A percentile compares a stretch with the other conserved stretches of the same genome.
Conservation (phyloP, 2,329 filamentous ascomycete genomes). For the Leptographium galeiforme region DNA sequence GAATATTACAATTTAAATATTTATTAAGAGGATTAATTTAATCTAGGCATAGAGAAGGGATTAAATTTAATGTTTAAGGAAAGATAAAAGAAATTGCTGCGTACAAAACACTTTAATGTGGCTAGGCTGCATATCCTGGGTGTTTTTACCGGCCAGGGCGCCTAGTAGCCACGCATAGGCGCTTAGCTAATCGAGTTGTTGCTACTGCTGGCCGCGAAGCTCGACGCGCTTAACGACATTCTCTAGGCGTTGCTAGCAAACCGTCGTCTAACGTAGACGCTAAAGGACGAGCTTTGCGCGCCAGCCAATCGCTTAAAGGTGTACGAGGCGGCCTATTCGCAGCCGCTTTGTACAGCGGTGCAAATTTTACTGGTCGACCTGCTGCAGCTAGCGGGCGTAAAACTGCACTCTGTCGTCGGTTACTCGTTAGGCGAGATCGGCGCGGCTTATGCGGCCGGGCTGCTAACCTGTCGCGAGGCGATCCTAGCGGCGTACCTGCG, state of each 20-base stretch:
- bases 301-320: constrained; percentile 3
- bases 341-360: constrained; percentile 18
- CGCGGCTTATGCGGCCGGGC: constrained; percentile 17
- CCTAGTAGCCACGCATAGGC: constrained; percentile 11
- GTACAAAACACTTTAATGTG: not conserved
- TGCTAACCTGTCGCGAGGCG: constrained; percentile 11
- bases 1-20: no score
- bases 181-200: not conserved
- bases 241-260: not conserved
- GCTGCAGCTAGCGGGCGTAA: constrained; percentile 14
- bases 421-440: constrained; percentile 24
- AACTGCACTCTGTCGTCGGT: constrained; percentile 15
- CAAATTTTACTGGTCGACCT: constrained; percentile 19
- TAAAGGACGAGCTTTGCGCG: constrained; percentile 3
- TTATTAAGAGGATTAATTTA: no score
- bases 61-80: no score
- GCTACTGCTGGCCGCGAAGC: not conserved
- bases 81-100: no score
- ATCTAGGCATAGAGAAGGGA: no score
- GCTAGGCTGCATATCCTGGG: not conserved
- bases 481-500: constrained; percentile 13
- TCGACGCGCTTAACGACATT: not conserved
- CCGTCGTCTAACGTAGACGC: constrained; percentile 2
- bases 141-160: constrained; percentile 15
- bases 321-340: constrained; percentile 9